A percentile compares a stretch with the other conserved stretches of the same genome.
These are phyloP conservation scores for Seiridium unicorne DNA, from an alignment of 2,329 filamentous ascomycete genomes.

Conservation along the genomic window DNA sequence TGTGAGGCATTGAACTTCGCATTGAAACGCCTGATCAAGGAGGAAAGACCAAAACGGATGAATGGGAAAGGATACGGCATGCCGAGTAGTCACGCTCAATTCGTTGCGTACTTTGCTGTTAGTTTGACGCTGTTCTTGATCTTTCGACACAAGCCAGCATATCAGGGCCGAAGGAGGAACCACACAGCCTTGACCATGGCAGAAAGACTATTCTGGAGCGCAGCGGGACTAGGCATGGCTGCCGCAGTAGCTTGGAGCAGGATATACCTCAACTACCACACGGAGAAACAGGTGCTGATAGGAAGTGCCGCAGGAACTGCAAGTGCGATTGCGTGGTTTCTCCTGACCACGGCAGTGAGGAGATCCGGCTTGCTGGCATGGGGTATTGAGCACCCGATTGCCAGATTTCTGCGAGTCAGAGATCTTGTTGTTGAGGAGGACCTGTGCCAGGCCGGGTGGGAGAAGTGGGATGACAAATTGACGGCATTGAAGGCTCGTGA, in stretches of 20 bases:
- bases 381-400: constrained; percentile 64
- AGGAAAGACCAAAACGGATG: constrained; percentile 80
- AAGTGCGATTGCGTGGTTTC: constrained; percentile 79
- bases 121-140: constrained; percentile 83
- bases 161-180: constrained; percentile 29
- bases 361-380: constrained; percentile 68
- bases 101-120: constrained; percentile 86
- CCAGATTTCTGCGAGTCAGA: constrained; percentile 68
- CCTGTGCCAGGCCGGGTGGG: constrained; percentile 88
- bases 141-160: constrained; percentile 67
- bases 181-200: constrained; percentile 57
- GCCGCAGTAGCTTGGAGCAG: constrained; percentile 75
- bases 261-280: constrained; percentile 92
- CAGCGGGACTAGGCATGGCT: constrained; percentile 60
- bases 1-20: constrained; percentile 91
- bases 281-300: constrained; percentile 79
- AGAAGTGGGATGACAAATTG: constrained; percentile 71
- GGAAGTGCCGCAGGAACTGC: constrained; percentile 69
- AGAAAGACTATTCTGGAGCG: constrained; percentile 55
- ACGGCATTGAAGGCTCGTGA: constrained; percentile 31
- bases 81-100: constrained; percentile 93
- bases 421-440: constrained; percentile 89
- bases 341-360: constrained; percentile 64
- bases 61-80: constrained; percentile 97
- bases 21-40: constrained; percentile 87